Conservation (phyloP, 2,329 filamentous ascomycete genomes). For the Botrytis fabae region DNA sequence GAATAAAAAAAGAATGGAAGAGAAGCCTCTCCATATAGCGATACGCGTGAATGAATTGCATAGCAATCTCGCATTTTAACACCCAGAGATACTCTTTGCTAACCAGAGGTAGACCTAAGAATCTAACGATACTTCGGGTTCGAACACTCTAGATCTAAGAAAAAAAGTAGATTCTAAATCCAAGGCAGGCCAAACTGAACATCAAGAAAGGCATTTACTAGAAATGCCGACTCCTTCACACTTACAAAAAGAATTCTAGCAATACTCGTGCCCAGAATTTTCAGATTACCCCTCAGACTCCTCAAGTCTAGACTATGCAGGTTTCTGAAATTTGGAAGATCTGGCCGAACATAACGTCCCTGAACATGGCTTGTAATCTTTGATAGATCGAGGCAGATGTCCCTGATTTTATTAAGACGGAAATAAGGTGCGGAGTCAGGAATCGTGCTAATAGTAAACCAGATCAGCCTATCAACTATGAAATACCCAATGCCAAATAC, state of each 20-base stretch:
- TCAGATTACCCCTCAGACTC: not conserved
- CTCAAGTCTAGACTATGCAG: slow-evolving; percentile 11
- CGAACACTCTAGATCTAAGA: not conserved
- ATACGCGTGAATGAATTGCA: not conserved
- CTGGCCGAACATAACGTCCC: not conserved
- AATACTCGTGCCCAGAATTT: not conserved
- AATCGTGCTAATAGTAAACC: not conserved
- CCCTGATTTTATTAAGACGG: not conserved
- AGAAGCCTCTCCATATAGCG: not conserved
- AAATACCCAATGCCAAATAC: not conserved
- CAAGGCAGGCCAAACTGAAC: too few species aligned
- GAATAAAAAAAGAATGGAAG: not conserved
- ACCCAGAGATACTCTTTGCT: not conserved
- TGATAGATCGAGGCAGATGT: not conserved
- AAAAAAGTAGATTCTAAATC: not conserved
- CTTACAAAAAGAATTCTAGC: slow-evolving; percentile 4
- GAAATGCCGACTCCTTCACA: not conserved
- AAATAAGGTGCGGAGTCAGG: not conserved
- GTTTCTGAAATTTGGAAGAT: not conserved
- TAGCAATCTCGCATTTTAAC: not conserved
- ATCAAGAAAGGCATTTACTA: not conserved
- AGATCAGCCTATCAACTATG: not conserved
- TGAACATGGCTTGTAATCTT: accelerated
- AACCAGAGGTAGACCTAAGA: not conserved
- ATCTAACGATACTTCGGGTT: not conserved